Percentiles rank a stretch among this genome's conserved stretches.
Evolutionary conservation across 345 rosid genomes (phyloP).

Genomic region (Salix purpurea): DNA sequence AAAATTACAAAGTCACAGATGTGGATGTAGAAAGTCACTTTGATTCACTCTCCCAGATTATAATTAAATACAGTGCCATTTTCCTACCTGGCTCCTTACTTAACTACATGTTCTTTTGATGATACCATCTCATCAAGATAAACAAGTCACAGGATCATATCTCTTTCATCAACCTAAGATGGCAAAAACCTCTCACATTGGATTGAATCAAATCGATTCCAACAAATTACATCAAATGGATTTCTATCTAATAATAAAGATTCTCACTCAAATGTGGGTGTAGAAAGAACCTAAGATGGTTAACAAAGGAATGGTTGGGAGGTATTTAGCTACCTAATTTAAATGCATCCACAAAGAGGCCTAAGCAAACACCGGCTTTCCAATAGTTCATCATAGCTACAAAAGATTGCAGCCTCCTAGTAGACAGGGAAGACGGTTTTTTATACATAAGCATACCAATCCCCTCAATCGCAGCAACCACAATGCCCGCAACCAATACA

Average conservation of each 20-base stretch:
- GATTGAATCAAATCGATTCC: not conserved
- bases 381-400: slow-evolving; percentile 80
- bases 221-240: not conserved
- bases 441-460: slow-evolving; percentile 88
- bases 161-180: not conserved
- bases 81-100: not conserved
- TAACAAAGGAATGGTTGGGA: not conserved
- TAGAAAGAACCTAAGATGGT: not conserved
- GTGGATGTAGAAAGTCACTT: too few relatives aligned
- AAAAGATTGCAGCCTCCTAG: slow-evolving; percentile 61
- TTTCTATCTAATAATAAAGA: not conserved
- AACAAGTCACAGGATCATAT: not conserved
- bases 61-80: not conserved
- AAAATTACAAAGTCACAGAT: too few relatives aligned
- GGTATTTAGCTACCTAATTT: slow-evolving; percentile 67
- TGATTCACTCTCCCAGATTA: not conserved
- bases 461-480: slow-evolving; percentile 92
- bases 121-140: not conserved
- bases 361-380: slow-evolving; percentile 96
- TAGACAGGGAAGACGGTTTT: slow-evolving; percentile 44
- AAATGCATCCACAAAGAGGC: slow-evolving; percentile 98
- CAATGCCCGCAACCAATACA: slow-evolving; percentile 85
- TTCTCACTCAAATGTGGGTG: not conserved
- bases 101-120: not conserved
- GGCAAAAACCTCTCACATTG: not conserved